These are phyloP conservation scores for Acanthamoeba triangularis DNA, from an alignment of 208 protist genomes.

Conservation along the genomic window DNA sequence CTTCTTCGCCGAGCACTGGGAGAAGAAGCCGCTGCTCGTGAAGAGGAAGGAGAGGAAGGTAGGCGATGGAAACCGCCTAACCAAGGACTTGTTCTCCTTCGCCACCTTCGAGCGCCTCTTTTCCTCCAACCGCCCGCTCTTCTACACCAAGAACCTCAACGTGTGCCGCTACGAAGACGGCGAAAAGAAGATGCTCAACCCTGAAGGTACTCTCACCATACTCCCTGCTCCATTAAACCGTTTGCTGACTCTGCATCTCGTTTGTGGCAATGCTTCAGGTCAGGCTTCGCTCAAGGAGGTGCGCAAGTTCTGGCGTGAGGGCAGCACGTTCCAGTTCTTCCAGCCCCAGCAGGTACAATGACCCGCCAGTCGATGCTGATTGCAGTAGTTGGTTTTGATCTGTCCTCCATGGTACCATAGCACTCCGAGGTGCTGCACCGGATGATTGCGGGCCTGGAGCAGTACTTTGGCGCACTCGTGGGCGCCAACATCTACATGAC, in stretches of 20 bases:
- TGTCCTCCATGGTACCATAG: neutral
- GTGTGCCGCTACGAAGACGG: constrained; percentile 69
- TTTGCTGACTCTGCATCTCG: neutral
- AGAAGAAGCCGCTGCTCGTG: constrained; percentile 75
- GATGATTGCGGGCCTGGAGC: constrained; percentile 93
- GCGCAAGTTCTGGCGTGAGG: constrained; percentile 63
- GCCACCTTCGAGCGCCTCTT: constrained; percentile 54
- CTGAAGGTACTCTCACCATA: neutral
- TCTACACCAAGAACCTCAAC: constrained; percentile 66
- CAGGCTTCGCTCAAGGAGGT: constrained; percentile 42
- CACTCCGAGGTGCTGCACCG: constrained; percentile 85
- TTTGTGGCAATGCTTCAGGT: neutral
- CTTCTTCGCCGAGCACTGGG: constrained; percentile 71
- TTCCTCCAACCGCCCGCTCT: neutral
- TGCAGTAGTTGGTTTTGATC: neutral
- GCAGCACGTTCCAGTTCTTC: constrained; percentile 74
- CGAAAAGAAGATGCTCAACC: constrained; percentile 73
- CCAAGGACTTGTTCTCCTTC: constrained; percentile 56
- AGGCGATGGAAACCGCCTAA: neutral
- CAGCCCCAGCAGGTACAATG: constrained; percentile 37
- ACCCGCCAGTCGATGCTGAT: neutral
- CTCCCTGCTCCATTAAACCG: neutral
- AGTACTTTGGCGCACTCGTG: constrained; percentile 93
- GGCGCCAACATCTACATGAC: constrained; percentile 97
- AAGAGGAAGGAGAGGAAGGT: constrained; percentile 26